Percentiles rank a stretch among this genome's conserved stretches.
phyloP scores from a whole-genome alignment of 2,329 filamentous ascomycete genomes.

The Penicillium decumbens region DNA sequence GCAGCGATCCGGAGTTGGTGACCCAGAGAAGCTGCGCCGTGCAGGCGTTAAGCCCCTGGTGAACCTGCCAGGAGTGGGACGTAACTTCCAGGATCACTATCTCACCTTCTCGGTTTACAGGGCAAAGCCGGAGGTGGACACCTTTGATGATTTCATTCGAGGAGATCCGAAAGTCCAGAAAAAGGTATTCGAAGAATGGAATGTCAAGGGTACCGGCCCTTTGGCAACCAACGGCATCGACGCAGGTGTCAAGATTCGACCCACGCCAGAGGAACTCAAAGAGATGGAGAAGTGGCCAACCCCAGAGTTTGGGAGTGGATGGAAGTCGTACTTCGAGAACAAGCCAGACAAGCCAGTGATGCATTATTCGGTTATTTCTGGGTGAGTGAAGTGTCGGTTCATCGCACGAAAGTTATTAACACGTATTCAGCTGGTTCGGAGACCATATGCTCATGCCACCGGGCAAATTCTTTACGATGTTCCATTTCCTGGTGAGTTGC shows the following conservation, averaged over 20 bases:
- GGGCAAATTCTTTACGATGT: constrained; percentile 79
- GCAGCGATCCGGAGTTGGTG: constrained; percentile 68
- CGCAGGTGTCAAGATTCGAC: constrained; percentile 72
- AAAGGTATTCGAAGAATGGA: constrained; percentile 71
- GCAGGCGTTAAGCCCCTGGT: constrained; percentile 65
- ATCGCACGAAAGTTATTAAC: neutral
- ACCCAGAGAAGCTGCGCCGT: constrained; percentile 65
- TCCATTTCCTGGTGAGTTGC: constrained; percentile 60
- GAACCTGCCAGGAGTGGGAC: constrained; percentile 67
- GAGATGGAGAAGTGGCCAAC: constrained; percentile 70
- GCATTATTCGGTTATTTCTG: constrained; percentile 74
- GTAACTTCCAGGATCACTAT: constrained; percentile 75
- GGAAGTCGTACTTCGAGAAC: constrained; percentile 78
- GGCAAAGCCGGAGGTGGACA: constrained; percentile 69
- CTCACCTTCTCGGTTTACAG: constrained; percentile 66
- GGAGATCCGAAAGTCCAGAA: constrained; percentile 70
- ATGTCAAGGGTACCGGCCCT: constrained; percentile 71
- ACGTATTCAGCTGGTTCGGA: constrained; percentile 35
- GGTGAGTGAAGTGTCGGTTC: constrained; percentile 34
- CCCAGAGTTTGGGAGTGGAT: constrained; percentile 63
- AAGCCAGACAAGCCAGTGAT: constrained; percentile 84
- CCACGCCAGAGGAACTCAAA: constrained; percentile 62
- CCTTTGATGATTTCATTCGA: constrained; percentile 74
- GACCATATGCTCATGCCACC: constrained; percentile 60
- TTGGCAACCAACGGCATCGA: constrained; percentile 75